Percentiles rank a stretch among this genome's conserved stretches.
Evolutionary conservation across 1,139 yeast genomes (phyloP).

Genomic region (Scheffersomyces cryptocercus): DNA sequence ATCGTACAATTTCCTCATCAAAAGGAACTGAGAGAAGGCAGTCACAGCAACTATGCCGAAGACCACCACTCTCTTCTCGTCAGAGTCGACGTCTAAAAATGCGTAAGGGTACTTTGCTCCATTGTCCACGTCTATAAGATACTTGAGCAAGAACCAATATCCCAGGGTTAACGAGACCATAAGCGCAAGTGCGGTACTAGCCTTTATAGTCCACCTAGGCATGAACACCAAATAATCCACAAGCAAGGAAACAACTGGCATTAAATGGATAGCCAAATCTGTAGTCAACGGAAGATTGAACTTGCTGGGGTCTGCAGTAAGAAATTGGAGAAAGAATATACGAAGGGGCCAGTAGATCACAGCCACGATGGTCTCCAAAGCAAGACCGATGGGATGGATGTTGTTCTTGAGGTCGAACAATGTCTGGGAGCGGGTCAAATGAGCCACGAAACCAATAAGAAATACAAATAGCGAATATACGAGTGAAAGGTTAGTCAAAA

Average conservation of each 20-base stretch:
- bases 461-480: conserved; percentile 48
- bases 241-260: conserved; percentile 54
- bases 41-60: conserved; percentile 49
- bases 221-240: conserved; percentile 57
- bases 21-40: conserved; percentile 40
- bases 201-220: conserved; percentile 46
- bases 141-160: conserved; percentile 56
- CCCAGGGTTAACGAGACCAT: conserved; percentile 40
- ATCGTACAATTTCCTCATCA: conserved; percentile 27
- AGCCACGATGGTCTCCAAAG: conserved; percentile 61
- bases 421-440: conserved; percentile 23
- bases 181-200: conserved; percentile 39
- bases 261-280: conserved; percentile 59
- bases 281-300: conserved; percentile 44
- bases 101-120: conserved; percentile 64
- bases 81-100: conserved; percentile 55
- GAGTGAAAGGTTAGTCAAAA: conserved; percentile 63
- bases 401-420: conserved; percentile 34
- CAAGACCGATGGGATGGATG: conserved; percentile 53
- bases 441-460: conserved; percentile 41
- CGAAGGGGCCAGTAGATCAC: conserved; percentile 67
- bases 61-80: conserved; percentile 44
- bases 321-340: conserved; percentile 46
- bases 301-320: conserved; percentile 32
- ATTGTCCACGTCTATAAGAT: conserved; percentile 43